Evolutionary conservation across 2,329 filamentous ascomycete species (phyloP), one percentile per base, ranked within the genome.

Genomic region (Neocatenulostroma microsporum): DNA sequence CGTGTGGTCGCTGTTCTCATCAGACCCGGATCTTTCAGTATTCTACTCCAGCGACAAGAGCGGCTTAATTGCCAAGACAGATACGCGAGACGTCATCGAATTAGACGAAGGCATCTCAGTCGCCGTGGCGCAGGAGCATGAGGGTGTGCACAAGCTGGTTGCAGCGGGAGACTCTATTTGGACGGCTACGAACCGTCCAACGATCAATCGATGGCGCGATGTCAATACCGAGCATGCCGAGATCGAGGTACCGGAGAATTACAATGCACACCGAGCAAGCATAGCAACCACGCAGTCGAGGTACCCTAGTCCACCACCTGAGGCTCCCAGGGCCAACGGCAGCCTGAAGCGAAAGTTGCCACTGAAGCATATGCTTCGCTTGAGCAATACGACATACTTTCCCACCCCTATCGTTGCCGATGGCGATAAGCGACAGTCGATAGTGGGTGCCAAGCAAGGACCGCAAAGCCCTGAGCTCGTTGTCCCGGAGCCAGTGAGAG

Each of bases 11-110:
- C 70, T 98, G 15, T 94, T 83, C 62, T 95, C 91, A 0, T 80
- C 89, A 36, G 78, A 94, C 51, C 87, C 88, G 1, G 74, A 82
- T 40, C 73, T 98, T 3, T 81, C 82, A 8, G 76, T 94, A 20
- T 96, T 98, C 62, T 96, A 96, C 66, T 96, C 89, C 38, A 84
- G 82, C 50, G 91, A 98, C 62, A 80, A 89, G 34, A 88, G 86
- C 1, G 91, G 91, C 3, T 64, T 95, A 43, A 81, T 98, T n/a
- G 89, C 87, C 37, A 98, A 96, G 69, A 96, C 89, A 1, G 91
- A 98, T 58, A 82, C 89, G 18, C 76, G 88, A 46, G 77, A 79
- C 39, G 71, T 80, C 19, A 72, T 75, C 14, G 82, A 87, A 46
- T 73, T 89, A 62, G 88, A 95, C 53, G 84, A 94, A 51, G 91